Conservation (phyloP, 2,329 filamentous ascomycete species). For the Fusarium sp. region DNA sequence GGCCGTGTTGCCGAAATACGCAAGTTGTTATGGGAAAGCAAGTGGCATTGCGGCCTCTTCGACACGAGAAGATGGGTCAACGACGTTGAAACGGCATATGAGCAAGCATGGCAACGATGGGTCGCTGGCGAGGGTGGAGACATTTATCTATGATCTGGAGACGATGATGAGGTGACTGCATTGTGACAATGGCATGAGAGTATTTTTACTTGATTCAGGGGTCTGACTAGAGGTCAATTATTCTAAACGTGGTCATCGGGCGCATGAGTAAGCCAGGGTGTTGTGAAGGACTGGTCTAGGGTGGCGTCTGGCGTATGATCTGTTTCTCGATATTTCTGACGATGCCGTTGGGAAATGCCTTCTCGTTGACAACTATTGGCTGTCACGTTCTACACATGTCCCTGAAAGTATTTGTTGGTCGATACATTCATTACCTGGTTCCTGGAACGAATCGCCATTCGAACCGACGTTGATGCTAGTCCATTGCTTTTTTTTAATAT, state of each 20-base stretch:
- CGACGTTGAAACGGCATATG: conserved; percentile 90
- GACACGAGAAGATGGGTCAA: conserved; percentile 91
- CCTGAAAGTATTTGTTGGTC: conserved; percentile 16
- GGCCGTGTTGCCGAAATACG: conserved; percentile 85
- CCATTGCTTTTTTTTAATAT: conserved; percentile 14
- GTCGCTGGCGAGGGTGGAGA: conserved; percentile 89
- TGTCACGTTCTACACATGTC: conserved; percentile 1
- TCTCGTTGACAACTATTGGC: conserved; percentile 8
- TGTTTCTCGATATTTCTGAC: conserved; percentile 12
- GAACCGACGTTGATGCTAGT: conserved; percentile 10
- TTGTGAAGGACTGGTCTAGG: conserved; percentile 15
- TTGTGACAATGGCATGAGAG: conserved; percentile 1
- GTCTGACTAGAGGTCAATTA: conserved; percentile 4
- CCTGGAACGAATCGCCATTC: conserved; percentile 1
- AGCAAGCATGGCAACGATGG: conserved; percentile 90
- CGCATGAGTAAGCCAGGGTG: conserved; percentile 19
- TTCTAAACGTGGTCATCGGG: conserved; percentile 22
- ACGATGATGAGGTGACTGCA: conserved; percentile 1
- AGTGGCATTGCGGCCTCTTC: conserved; percentile 90
- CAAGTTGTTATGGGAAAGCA: conserved; percentile 82
- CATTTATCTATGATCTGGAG: conserved; percentile 76
- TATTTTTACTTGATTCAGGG: conserved; percentile 2
- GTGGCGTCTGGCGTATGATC: conserved; percentile 29
- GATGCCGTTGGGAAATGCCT: conserved; percentile 1
- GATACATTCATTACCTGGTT: conserved; percentile 10